Base-by-base conservation (phyloP, 805 yeast species). In the Cyberlindnera samutprakarnensis region DNA sequence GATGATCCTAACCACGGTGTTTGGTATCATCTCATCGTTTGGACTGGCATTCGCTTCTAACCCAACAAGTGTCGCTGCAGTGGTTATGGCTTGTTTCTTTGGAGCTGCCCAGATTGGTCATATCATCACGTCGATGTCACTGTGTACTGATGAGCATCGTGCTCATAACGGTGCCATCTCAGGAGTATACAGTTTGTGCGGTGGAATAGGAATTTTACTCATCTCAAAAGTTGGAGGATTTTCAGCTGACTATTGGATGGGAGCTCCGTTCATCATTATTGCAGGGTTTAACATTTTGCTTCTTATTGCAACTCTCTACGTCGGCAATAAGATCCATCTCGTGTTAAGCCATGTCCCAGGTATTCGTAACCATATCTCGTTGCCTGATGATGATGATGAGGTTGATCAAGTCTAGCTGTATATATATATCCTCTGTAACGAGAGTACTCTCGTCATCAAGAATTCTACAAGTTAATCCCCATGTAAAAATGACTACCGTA, bases 111-210 rank as follows among this genome's bases (percentile, higher is more conserved):
- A 76, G 52, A 73, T 77, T 32, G 80, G 81, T 8, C 64, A 70
- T 23, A 69, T 77, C 22, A 68, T 78, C 29, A 64, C 72, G 15
- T 75, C 85, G 20, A 72, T 78, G 75, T 72, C 84, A 7, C 59
- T 79, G 44, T 65, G 72, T 20, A 65, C 71, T 6, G 70, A 66
- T 32, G 54, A 58, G 23, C 61, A 65, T 19, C 55, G 65, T 21
- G 56, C 54, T 15, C 58, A 65, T 35, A 69, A 72, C 30, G 87
- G 87, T n/a, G 64, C 81, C 3, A 66, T 80, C 25, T 68, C 79
- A 30, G 90, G 90, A 6, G 70, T 77, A 10, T 77, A 75, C 49
- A 69, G 79, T n/a, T 66, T 80, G 33, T 60, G 68, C 41, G 87
- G 86, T 13, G 84, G 84, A 1, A 31, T 75, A 7, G 90, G 90